Evolutionary conservation across 305 asterid genomes (phyloP), one percentile per base, ranked within the genome.

Genomic region (Coffea humblotiana): DNA sequence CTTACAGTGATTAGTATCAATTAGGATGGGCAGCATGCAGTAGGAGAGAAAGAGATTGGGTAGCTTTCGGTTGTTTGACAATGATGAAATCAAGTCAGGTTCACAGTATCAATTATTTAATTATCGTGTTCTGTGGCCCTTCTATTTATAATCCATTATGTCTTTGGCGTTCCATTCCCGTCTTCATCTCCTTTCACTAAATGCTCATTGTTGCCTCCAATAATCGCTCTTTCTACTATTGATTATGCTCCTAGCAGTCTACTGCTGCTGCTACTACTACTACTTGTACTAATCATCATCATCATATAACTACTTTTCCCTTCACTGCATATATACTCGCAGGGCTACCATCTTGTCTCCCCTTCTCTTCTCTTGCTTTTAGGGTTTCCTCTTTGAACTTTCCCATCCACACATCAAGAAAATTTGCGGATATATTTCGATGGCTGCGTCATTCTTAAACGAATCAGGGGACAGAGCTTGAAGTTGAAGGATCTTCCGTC

Each of bases 311-410:
- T 64, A 29, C 47, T 72, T 72, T 71, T 35, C 5, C 23, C 12
- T 32, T 73, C 78, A 48, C 74, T 79, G 29, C 77, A 4, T 32
- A 32, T 1, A 32, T 35, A 27, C 32, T 61, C 10, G 32, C 32
- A 61, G 67, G 11, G 5, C 43, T 61, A n/a, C 67, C 25, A 61
- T 61, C 32, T 32, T 61, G 67, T 61, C 69, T 25, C 19, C 69
- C 69, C 15, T 18, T 45, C 79, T 63, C 15, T 18, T 63, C 79
- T 63, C 72, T n/a, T 43, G 45, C 71, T 61, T 63, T 72, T 79
- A 79, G 82, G 82, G 82, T 72, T 79, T 79, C 74, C 61, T 79
- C 74, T 63, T 40, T 64, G 51, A 72, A 64, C 74, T 64, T 79
- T 79, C 63, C 82, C 32, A 29, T 75, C 73, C 51, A 40, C 18